A percentile compares a stretch with the other conserved stretches of the same genome.
Evolutionary conservation across 2,329 filamentous ascomycete species (phyloP).

Genomic region (Phialophora tarda): DNA sequence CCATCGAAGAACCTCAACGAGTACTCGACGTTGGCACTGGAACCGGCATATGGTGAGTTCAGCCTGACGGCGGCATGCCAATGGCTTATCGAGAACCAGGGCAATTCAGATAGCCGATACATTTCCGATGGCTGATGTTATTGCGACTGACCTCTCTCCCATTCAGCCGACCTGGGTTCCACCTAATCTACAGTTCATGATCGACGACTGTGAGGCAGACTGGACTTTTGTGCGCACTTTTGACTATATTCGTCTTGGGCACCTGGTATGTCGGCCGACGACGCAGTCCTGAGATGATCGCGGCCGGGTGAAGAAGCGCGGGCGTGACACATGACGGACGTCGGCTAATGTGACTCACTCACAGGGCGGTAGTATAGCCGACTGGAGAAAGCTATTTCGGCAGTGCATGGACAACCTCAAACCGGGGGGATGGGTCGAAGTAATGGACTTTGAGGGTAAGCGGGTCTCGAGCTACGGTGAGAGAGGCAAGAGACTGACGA

Average conservation of each 20-base stretch:
- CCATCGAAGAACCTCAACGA: constrained; percentile 45
- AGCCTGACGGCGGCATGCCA: constrained; percentile 30
- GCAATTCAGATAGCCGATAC: constrained; percentile 42
- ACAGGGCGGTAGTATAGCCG: constrained; percentile 44
- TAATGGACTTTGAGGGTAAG: constrained; percentile 41
- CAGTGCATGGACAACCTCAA: constrained; percentile 40
- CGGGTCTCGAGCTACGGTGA: neutral
- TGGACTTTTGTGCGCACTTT: constrained; percentile 49
- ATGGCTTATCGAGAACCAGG: constrained; percentile 42
- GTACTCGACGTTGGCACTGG: constrained; percentile 67
- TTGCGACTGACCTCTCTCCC: constrained; percentile 44
- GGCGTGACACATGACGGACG: neutral
- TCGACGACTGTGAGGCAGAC: constrained; percentile 50
- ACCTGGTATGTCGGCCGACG: constrained; percentile 33
- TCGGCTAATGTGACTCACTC: neutral
- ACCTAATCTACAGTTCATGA: constrained; percentile 53
- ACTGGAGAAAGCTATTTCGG: constrained; percentile 42
- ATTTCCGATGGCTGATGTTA: constrained; percentile 40
- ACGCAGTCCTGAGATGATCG: neutral
- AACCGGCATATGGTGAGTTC: constrained; percentile 63
- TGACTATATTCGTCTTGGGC: constrained; percentile 49
- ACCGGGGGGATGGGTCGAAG: constrained; percentile 43
- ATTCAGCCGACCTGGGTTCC: constrained; percentile 46
- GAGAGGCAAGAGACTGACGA: neutral
- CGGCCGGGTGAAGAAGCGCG: neutral